Conservation (phyloP, 164 flowering plant species). For the Brasenia schreberi region DNA sequence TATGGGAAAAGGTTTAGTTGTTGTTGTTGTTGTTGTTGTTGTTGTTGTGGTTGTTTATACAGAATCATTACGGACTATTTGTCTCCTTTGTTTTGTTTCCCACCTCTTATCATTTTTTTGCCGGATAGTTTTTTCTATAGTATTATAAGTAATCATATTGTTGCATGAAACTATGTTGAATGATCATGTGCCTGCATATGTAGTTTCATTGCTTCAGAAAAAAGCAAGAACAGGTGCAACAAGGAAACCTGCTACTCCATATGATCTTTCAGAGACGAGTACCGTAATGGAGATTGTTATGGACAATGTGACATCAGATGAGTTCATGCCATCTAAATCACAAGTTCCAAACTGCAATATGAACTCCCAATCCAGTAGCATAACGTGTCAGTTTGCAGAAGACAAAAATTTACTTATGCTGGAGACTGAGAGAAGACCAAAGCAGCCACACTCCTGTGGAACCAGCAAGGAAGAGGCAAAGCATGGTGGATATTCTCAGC, state of each 20-base stretch:
- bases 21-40: no score
- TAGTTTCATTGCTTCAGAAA: conserved; percentile 65
- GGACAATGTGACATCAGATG: no score
- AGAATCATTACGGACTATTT: no score
- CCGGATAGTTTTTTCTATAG: background rate
- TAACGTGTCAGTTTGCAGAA: background rate
- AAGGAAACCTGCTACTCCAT: background rate
- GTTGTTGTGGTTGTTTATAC: no score
- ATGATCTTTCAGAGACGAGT: no score
- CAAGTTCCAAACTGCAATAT: no score
- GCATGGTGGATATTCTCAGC: conserved; percentile 38
- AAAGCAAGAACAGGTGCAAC: conserved; percentile 17
- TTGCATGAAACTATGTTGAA: background rate
- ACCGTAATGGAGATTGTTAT: no score
- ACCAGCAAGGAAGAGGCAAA: conserved; percentile 35
- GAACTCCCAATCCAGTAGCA: conserved; percentile 8
- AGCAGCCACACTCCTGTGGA: background rate
- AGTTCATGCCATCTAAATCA: no score
- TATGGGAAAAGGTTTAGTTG: no score
- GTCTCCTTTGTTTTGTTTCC: no score
- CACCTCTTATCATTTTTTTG: background rate
- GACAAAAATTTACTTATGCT: no score
- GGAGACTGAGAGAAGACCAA: no score
- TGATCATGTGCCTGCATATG: conserved; percentile 4
- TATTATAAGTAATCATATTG: background rate